Evolutionary conservation across 2,329 filamentous ascomycete species (phyloP), one percentile per base, ranked within the genome.

Genomic region (Allantophomopsis cytisporea): DNA sequence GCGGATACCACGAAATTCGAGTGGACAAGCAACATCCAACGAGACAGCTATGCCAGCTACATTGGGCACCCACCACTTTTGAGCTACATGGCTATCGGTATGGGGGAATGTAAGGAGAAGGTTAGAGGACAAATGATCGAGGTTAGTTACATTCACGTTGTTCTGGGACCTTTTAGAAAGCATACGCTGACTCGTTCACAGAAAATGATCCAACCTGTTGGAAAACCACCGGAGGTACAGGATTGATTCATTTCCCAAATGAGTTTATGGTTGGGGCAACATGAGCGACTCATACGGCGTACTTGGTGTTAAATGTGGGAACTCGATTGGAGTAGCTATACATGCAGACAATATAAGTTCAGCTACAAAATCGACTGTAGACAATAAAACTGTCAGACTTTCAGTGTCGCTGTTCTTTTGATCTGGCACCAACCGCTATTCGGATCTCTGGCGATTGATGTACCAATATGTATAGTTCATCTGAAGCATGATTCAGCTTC

Each of bases 1-100:
- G 85, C 89, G 34, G 91, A 98, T 65, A 96, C 89, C 12, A 94
- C 87, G 18, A 93, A 86, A 60, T 91, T 91, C 78, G 91, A 98
- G 64, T 98, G 88, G 87, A 82, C 82, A 38, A 88, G 83, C 43
- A 98, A 96, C 65, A 89, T 96, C 56, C 76, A 87, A 57, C 87
- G 91, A 58, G 91, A 98, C 66, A 93, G 82, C 16, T 88, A 89
- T 57, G 76, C 87, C 15, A 87, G 80, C 46, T 88, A 94, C 53
- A 73, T 91, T 47, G 91, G 91, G 15, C 91, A 98, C 58, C 83
- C 87, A 13, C 83, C 87, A 7, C 69, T 95, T 44, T 69, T 96
- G 13, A 77, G 83, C 31, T 95, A 94, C 60, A 87, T 95, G 68
- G 73, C 83, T 14, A 77, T 96, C 37, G 89, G 88, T 0, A 77